Conservation (phyloP, 1,284 basidiomycete species). For the Austropuccinia psidii region DNA sequence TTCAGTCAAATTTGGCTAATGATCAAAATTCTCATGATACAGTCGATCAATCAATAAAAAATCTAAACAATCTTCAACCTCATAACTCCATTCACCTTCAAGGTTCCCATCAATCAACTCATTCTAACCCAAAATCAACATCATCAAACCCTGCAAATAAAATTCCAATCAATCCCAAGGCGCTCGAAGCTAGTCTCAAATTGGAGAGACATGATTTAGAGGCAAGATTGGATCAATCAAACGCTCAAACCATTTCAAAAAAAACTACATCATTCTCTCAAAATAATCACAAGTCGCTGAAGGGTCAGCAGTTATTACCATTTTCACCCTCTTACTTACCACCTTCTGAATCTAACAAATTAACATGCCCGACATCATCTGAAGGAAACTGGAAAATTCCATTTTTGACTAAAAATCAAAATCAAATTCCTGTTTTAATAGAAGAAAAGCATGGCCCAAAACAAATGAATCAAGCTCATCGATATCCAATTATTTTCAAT, state of each 20-base stretch:
- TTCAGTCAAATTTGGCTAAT: not conserved
- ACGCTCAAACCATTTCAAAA: not conserved
- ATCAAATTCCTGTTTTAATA: too few species aligned
- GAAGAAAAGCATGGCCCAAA: too few species aligned
- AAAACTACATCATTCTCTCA: not conserved
- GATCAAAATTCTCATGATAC: not conserved
- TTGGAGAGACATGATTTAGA: constrained; percentile 13
- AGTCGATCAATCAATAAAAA: not conserved
- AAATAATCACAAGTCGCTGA: not conserved
- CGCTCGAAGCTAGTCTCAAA: constrained; percentile 19
- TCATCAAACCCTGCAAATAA: constrained; percentile 1
- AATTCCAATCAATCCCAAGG: constrained; percentile 19
- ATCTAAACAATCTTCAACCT: not conserved
- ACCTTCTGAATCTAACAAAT: too few species aligned
- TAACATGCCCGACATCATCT: too few species aligned
- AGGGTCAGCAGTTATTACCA: not conserved
- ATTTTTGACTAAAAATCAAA: too few species aligned
- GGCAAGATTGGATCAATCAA: constrained; percentile 9
- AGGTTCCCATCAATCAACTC: not conserved
- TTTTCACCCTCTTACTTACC: constrained; percentile 21
- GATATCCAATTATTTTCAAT: too few species aligned
- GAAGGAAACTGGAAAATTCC: too few species aligned
- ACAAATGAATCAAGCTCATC: too few species aligned
- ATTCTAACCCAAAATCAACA: not conserved
- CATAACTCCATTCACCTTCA: not conserved